A percentile compares a stretch with the other conserved stretches of the same genome.
phyloP scores from a whole-genome alignment of 2,329 filamentous ascomycete genomes.

The Alternaria viburni region DNA sequence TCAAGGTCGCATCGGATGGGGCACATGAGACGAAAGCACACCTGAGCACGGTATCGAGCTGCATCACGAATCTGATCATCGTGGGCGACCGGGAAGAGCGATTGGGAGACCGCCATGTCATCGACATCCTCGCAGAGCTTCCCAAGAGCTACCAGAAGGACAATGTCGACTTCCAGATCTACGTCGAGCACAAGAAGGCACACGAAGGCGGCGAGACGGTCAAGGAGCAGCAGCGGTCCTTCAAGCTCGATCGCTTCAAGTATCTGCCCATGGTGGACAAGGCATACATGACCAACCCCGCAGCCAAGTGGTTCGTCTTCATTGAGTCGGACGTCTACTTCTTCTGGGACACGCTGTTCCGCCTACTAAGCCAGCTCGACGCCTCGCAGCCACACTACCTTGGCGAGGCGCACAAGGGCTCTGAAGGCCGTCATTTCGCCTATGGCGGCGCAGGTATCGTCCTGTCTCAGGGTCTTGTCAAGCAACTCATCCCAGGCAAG shows the following conservation, averaged over 20 bases:
- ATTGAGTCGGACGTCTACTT: slow-evolving; percentile 49
- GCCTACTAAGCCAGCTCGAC: slow-evolving; percentile 50
- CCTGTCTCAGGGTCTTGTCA: slow-evolving; percentile 60
- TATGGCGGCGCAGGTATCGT: slow-evolving; percentile 56
- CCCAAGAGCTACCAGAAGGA: slow-evolving; percentile 52
- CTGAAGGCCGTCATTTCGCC: slow-evolving; percentile 47
- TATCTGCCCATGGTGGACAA: slow-evolving; percentile 64
- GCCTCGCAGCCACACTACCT: slow-evolving; percentile 47
- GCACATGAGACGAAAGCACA: slow-evolving; percentile 53
- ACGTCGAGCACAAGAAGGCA: slow-evolving; percentile 53
- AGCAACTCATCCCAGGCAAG: slow-evolving; percentile 49
- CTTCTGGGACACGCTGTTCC: slow-evolving; percentile 51
- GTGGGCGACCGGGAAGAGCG: slow-evolving; percentile 66
- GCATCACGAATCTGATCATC: slow-evolving; percentile 61
- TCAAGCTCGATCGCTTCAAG: slow-evolving; percentile 66
- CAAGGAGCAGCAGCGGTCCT: slow-evolving; percentile 59
- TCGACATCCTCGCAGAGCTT: slow-evolving; percentile 56
- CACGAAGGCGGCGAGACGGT: slow-evolving; percentile 45
- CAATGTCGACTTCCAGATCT: slow-evolving; percentile 60
- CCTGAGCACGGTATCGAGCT: slow-evolving; percentile 60
- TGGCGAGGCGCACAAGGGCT: slow-evolving; percentile 46
- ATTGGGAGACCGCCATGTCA: slow-evolving; percentile 58
- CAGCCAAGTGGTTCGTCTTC: slow-evolving; percentile 49
- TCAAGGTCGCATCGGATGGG: slow-evolving; percentile 60
- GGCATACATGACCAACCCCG: slow-evolving; percentile 49